A percentile compares a stretch with the other conserved stretches of the same genome.
phyloP scores from a whole-genome alignment of 257 asterid genomes.

The Rehmannia glutinosa region DNA sequence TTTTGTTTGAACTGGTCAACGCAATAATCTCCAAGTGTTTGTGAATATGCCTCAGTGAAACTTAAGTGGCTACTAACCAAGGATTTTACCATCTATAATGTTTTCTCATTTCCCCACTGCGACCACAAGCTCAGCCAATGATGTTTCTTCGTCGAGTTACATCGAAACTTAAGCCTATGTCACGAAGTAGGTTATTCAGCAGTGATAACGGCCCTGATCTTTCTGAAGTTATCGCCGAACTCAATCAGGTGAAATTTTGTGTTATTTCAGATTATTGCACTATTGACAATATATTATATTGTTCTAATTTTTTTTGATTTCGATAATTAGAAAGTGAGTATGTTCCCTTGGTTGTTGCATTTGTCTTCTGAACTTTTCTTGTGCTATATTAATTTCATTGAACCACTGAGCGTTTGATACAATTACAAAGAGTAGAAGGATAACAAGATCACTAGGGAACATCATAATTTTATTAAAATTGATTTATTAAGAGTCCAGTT shows the following conservation, averaged over 20 bases:
- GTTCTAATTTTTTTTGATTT: too few species aligned
- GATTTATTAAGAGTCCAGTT: too few species aligned
- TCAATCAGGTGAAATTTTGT: slow-evolving; percentile 56
- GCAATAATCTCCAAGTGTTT: slow-evolving; percentile 10
- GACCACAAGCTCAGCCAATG: slow-evolving; percentile 12
- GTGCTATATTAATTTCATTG: too few species aligned
- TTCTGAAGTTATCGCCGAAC: slow-evolving; percentile 52
- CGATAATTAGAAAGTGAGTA: too few species aligned
- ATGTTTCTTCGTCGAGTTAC: slow-evolving; percentile 49
- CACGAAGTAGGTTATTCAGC: slow-evolving; percentile 40
- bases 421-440: too few species aligned
- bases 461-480: too few species aligned
- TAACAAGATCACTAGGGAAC: too few species aligned
- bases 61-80: background rate
- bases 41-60: slow-evolving; percentile 27
- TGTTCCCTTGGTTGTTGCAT: too few species aligned
- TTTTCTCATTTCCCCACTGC: background rate
- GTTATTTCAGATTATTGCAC: background rate
- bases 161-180: slow-evolving; percentile 24
- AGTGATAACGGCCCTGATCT: slow-evolving; percentile 40
- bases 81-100: background rate
- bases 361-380: too few species aligned
- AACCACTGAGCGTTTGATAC: too few species aligned
- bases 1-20: too few species aligned
- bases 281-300: too few species aligned